These are phyloP conservation scores for Picea engelmannii DNA, from an alignment of 83 land plant species.

Conservation along the genomic window DNA sequence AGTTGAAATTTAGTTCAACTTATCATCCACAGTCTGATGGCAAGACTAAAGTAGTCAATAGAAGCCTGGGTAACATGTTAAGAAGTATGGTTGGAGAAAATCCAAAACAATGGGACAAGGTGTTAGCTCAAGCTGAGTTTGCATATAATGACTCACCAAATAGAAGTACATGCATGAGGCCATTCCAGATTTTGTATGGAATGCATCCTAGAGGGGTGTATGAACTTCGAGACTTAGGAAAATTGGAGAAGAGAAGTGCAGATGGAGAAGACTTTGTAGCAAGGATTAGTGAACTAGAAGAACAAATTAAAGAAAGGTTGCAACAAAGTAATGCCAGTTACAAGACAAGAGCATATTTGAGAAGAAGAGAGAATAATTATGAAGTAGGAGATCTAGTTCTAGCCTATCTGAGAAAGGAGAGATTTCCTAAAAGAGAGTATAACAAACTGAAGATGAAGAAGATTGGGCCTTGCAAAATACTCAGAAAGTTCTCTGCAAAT, in stretches of 20 bases:
- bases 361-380: background rate
- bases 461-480: background rate
- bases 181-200: conserved; percentile 22
- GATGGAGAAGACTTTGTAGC: conserved; percentile 16
- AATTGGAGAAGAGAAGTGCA: background rate
- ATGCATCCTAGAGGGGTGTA: conserved; percentile 17
- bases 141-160: conserved; percentile 17
- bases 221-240: conserved; percentile 7
- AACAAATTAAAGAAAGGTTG: background rate
- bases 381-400: background rate
- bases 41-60: background rate
- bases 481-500: background rate
- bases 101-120: conserved; percentile 4
- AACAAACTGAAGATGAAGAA: background rate
- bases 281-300: conserved; percentile 18
- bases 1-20: background rate
- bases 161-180: background rate
- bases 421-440: background rate
- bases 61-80: conserved; percentile 2
- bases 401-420: background rate
- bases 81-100: background rate
- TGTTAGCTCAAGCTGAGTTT: conserved; percentile 17
- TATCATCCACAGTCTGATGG: conserved; percentile 18
- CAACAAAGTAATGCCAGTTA: background rate
- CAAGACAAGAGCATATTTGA: background rate